Conservation (phyloP, 495 filamentous ascomycete genomes). For the Evernia prunastri region DNA sequence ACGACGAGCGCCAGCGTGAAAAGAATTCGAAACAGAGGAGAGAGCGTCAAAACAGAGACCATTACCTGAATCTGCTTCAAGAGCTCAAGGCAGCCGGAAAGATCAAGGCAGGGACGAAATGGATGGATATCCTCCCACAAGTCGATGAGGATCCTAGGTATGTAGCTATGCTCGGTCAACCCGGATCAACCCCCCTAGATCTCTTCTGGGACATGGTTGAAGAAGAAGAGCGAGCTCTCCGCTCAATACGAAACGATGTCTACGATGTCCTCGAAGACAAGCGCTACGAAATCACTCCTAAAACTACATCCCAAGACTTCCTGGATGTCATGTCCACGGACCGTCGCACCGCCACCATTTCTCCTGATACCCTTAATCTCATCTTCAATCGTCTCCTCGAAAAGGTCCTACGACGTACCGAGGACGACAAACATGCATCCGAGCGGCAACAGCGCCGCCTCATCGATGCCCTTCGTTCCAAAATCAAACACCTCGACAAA, state of each 20-base stretch:
- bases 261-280: constrained; percentile 91
- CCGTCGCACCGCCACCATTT: constrained; percentile 76
- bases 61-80: constrained; percentile 63
- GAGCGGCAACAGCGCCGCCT: constrained; percentile 83
- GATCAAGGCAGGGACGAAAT: constrained; percentile 86
- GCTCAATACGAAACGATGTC: constrained; percentile 74
- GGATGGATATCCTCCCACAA: constrained; percentile 72
- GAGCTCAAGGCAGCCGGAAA: constrained; percentile 70
- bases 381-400: constrained; percentile 85
- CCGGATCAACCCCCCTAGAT: constrained; percentile 85
- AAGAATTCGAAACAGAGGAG: constrained; percentile 72
- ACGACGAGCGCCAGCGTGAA: constrained; percentile 79
- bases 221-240: constrained; percentile 80
- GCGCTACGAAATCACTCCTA: constrained; percentile 79
- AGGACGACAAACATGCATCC: constrained; percentile 76
- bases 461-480: constrained; percentile 76
- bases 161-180: constrained; percentile 73
- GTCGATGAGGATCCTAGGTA: constrained; percentile 81
- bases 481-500: constrained; percentile 76
- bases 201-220: constrained; percentile 96
- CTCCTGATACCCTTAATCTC: constrained; percentile 62
- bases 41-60: constrained; percentile 79
- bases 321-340: constrained; percentile 68
- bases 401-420: constrained; percentile 64
- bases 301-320: constrained; percentile 86